These are phyloP conservation scores for Penicillium sclerotiorum DNA, from an alignment of 2,329 filamentous ascomycete genomes.

Conservation along the genomic window DNA sequence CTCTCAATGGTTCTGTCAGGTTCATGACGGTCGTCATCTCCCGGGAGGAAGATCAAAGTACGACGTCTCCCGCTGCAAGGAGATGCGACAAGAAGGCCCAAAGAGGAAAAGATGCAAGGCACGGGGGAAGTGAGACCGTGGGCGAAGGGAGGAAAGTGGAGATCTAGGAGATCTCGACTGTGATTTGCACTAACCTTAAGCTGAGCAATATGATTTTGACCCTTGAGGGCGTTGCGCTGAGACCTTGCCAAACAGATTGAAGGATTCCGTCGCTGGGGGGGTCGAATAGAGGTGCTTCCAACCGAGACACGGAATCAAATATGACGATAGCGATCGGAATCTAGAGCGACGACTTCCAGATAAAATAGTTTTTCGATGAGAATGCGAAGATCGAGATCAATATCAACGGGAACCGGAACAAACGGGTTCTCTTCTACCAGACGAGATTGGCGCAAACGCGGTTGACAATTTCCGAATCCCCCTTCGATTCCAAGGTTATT, in stretches of 20 bases:
- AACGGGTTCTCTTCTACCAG: constrained; percentile 2
- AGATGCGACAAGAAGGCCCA: constrained; percentile 27
- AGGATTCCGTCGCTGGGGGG: not conserved
- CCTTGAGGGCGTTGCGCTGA: constrained; percentile 14
- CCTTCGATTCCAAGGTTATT: not conserved
- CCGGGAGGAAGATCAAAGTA: constrained; percentile 21
- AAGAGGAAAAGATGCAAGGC: constrained; percentile 40
- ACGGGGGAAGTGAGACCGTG: constrained; percentile 32
- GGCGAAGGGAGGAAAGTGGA: constrained; percentile 28
- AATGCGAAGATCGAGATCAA: too few species aligned
- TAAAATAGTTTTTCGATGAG: too few species aligned
- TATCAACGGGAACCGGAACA: constrained; percentile 2
- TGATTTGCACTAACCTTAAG: constrained; percentile 32
- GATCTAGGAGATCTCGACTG: constrained; percentile 16
- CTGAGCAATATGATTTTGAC: constrained; percentile 13
- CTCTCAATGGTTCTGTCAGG: constrained; percentile 18
- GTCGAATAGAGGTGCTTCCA: constrained; percentile 14
- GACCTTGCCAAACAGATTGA: constrained; percentile 23
- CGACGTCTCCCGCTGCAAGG: constrained; percentile 37
- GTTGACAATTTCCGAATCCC: constrained; percentile 16
- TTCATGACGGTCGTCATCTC: constrained; percentile 30
- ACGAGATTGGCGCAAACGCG: constrained; percentile 20
- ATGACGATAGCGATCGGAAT: not conserved
- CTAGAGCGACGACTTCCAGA: too few species aligned
- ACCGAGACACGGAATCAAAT: constrained; percentile 21